Base-by-base conservation (phyloP, 345 rosid species). In the Acer yangbiense region DNA sequence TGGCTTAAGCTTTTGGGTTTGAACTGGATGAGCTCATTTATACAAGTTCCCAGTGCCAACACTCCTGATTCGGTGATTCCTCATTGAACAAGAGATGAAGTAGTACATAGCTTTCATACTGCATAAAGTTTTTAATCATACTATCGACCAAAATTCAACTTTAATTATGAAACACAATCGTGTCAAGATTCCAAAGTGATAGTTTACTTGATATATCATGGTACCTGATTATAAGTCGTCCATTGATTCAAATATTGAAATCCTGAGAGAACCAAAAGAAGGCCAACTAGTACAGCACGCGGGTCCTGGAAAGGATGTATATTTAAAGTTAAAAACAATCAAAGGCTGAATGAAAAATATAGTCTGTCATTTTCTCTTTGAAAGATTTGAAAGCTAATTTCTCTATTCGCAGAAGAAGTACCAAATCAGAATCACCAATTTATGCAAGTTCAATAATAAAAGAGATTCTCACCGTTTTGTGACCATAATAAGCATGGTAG, bases 161-260 rank as follows among this genome's bases (percentile, higher is more conserved):
- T 60, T 3, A 20, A 65, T 20, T 35, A 64, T 57, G 57, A 62
- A 79, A 57, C 13, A 23, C 16, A 65, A 32, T 16, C 23, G 14
- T 10, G 50, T 44, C 57, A 68, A 79, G 66, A 69, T 67, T 77
- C 64, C 29, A 44, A 75, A 50, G 65, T 14, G 23, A 52, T 63
- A 61, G 71, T 11, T 18, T 71, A 48, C 68, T 41, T 29, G 64
- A 63, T 39, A 57, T 54, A 54, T 44, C 17, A 27, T 10, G 17
- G 46, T 89, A 95, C 99, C 97, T 92, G 97, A 78, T 92, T 90
- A 79, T 92, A 94, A 86, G 93, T 91, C 71, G 97, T 90, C 88
- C 82, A 82, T 72, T 89, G 89, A 84, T 96, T 94, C 72, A 94
- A 82, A 82, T 94, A 94, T 61, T 92, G 98, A 86, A 94, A 94